Base-by-base conservation (phyloP, 768 basidiomycete species). In the Galerina marginata region DNA sequence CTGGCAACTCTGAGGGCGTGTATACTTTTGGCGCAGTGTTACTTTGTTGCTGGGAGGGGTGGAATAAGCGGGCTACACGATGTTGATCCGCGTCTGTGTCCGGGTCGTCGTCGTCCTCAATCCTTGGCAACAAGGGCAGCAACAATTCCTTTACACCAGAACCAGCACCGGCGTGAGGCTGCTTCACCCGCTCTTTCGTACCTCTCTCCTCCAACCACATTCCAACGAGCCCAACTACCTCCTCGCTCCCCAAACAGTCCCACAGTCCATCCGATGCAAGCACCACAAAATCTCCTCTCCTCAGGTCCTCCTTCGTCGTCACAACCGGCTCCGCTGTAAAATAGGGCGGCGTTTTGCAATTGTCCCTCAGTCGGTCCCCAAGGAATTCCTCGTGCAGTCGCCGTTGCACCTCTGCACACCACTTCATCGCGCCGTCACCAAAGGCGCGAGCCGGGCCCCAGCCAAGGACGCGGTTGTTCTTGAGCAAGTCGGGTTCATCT, bases 381-480 rank as follows among this genome's bases (percentile, higher is more conserved):
- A 81, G 69, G 54, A 67, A 75, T 9, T 72, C 65, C 42, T 29
- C 20, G 14, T 48, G 36, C 16, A 42, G 44, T 29, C 12, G n/a
- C 3, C 26, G 25, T 42, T n/a, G 54, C 3, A 60, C 39, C 25
- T 40, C 38, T 26, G 29, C 23, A 16, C 40, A 36, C 9, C 53
- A 9, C 23, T n/a, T 25, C 33, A 9, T 65, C 85, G 38, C 50
- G 91, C 92, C 87, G 93, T 89, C 1, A 55, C 94, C 92, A 59
- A 90, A 88, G 2, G 81, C 88, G 63, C 84, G 83, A 0, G 93
- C 87, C 62, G 73, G 58, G 12, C 78, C 71, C 76, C 75, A 77
- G 1, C 79, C 80, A 20, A 81, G 66, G 4, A 78, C 72, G 11
- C 80, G 76, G 1, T 72, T 71, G 38, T 75, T 67, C 26, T 76